These are phyloP conservation scores for Talaromyces sp. DNA, from an alignment of 2,329 filamentous ascomycete species.

Conservation along the genomic window DNA sequence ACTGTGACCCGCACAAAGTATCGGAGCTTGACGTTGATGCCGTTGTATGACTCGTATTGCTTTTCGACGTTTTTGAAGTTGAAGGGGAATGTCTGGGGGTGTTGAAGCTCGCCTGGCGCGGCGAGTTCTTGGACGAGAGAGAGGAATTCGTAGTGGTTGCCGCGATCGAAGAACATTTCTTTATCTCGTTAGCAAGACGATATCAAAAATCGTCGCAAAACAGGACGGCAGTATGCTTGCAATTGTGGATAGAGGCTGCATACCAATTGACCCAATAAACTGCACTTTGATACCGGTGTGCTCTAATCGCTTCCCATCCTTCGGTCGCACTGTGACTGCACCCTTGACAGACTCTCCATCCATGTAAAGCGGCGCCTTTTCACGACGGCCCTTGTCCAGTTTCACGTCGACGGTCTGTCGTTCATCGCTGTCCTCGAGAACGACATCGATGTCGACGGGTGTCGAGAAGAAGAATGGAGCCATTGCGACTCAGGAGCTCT, in stretches of 20 bases:
- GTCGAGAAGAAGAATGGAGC: slow-evolving; percentile 99
- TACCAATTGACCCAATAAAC: slow-evolving; percentile 97
- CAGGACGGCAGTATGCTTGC: neutral
- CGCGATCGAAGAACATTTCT: slow-evolving; percentile 99
- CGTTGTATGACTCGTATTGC: slow-evolving; percentile 99
- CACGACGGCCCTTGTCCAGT: slow-evolving; percentile 94
- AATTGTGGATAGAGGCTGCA: slow-evolving; percentile 13
- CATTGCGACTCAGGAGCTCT: slow-evolving; percentile 53
- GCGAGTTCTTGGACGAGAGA: slow-evolving; percentile 95
- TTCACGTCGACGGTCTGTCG: slow-evolving; percentile 95
- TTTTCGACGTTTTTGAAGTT: slow-evolving; percentile 99
- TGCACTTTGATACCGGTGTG: slow-evolving; percentile 99
- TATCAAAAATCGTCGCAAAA: neutral
- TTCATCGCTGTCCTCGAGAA: slow-evolving; percentile 92
- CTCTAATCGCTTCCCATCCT: slow-evolving; percentile 96
- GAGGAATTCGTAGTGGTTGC: slow-evolving; percentile 98
- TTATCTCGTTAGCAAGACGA: neutral
- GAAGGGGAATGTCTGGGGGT: slow-evolving; percentile 98
- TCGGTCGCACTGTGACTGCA: slow-evolving; percentile 88
- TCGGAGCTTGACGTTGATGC: slow-evolving; percentile 98
- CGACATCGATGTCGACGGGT: slow-evolving; percentile 97
- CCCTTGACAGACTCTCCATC: slow-evolving; percentile 98
- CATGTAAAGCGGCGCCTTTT: slow-evolving; percentile 95
- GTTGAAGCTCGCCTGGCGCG: slow-evolving; percentile 93
- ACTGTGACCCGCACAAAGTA: slow-evolving; percentile 98